Conservation (phyloP, 352 stramenopile genomes). For the Pythium biforme region DNA sequence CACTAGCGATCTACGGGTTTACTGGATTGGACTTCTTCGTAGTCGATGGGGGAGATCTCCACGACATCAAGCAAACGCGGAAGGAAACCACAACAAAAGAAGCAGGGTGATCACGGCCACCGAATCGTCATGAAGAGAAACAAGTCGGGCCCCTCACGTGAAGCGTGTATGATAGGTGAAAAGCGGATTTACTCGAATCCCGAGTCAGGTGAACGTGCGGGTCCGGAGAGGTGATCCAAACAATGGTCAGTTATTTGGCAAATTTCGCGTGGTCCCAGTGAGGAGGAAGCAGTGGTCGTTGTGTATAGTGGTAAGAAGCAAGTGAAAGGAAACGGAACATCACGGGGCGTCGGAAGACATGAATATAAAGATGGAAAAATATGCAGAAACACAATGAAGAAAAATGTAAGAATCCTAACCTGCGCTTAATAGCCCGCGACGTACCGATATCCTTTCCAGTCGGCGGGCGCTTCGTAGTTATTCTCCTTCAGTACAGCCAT, state of each 20-base stretch:
- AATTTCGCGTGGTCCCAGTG: background rate
- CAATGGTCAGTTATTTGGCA: background rate
- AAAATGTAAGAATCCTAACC: background rate
- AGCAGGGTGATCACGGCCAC: background rate
- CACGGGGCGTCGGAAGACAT: background rate
- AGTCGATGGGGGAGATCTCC: background rate
- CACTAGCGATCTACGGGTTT: background rate
- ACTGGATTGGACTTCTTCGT: no score
- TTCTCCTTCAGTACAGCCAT: constrained; percentile 88
- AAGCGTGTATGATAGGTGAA: constrained; percentile 9
- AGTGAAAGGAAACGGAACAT: background rate
- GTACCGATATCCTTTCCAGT: constrained; percentile 91
- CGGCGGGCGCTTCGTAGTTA: constrained; percentile 81
- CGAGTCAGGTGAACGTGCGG: background rate
- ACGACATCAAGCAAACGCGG: no score
- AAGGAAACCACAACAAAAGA: background rate
- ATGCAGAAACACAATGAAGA: constrained; percentile 13
- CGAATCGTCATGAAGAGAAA: background rate
- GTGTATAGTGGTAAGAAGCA: constrained; percentile 3
- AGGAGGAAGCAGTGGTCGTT: background rate
- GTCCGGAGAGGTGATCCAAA: background rate
- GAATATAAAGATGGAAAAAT: constrained; percentile 12
- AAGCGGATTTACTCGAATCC: background rate
- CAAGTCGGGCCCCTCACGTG: background rate
- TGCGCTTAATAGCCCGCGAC: constrained; percentile 71